Base-by-base conservation (phyloP, 441 rosid genomes). In the Melastoma candidum region DNA sequence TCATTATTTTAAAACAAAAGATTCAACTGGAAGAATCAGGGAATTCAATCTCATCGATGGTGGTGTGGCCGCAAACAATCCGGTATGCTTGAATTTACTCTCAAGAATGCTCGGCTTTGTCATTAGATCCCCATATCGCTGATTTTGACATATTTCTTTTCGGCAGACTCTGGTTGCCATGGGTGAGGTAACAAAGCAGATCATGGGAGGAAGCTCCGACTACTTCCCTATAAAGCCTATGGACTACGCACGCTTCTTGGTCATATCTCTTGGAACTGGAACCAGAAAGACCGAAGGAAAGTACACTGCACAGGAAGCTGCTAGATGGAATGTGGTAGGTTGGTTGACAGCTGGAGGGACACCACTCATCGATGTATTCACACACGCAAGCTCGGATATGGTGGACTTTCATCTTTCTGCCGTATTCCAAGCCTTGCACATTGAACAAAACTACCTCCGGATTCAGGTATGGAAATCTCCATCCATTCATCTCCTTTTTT, bases 1-100 rank as follows among this genome's bases (percentile, higher is more conserved):
- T 27, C 80, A 77, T 68, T 47, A 53, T 65, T 82, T 86, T 53
- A 56, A 66, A 58, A 77, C 74, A 49, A 32, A 73, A 67, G 78
- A 76, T 60, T 1, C 58, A 6, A 44, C 58, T 22, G 80, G 80
- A 5, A 61, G 74, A 6, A 29, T 43, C 3, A 70, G 58, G 61
- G 87, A 75, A 51, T 88, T 75, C 70, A 69, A 88, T 65, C 81
- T 85, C 27, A 72, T 83, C 22, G 97, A 88, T 48, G 90, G 95
- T 0, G 90, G 83, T 32, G 59, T 83, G 10, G 80, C 39, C 39
- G 39, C 39, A 32, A 32, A 32, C 39, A 32, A 24, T 24, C 26
- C 26, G 26, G 26, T 24, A 24, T 24, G 26, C 26, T 24, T 32
- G 39, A 32, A 32, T 32, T 32, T 7, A 3, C 39, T 32, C 8